Percentiles rank a stretch among this genome's conserved stretches.
Conservation (phyloP, 257 asterid species). For the Jacaranda copaia region DNA sequence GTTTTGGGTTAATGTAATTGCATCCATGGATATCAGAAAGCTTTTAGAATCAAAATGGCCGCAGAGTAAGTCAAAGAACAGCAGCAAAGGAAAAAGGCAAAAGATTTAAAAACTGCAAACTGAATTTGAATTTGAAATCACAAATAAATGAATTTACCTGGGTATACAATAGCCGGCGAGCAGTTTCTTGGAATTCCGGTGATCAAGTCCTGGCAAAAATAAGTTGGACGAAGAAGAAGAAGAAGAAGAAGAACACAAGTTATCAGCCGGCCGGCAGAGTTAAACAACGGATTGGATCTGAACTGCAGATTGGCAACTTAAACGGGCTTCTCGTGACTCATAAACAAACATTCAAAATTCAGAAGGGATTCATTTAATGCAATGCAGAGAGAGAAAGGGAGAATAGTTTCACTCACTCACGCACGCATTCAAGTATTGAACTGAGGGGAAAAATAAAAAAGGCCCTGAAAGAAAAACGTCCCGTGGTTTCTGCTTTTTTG, state of each 20-base stretch:
- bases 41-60: too few relatives aligned
- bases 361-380: constrained; percentile 34
- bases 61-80: too few relatives aligned
- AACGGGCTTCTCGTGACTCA: neutral
- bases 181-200: constrained; percentile 3
- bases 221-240: neutral
- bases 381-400: neutral
- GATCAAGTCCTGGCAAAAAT: neutral
- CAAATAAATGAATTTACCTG: constrained; percentile 23
- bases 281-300: neutral
- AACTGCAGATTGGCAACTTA: constrained; percentile 35
- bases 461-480: constrained; percentile 8
- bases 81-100: neutral
- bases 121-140: neutral
- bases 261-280: neutral
- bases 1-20: neutral
- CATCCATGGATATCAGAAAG: neutral
- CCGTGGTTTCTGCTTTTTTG: constrained; percentile 35
- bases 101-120: too few relatives aligned
- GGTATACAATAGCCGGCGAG: neutral
- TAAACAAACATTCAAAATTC: too few relatives aligned
- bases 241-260: neutral
- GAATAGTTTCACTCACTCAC: neutral
- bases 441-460: constrained; percentile 18
- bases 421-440: neutral